These are phyloP conservation scores for Gonium pectorale DNA, from an alignment of 139 green algal species.

Conservation along the genomic window DNA sequence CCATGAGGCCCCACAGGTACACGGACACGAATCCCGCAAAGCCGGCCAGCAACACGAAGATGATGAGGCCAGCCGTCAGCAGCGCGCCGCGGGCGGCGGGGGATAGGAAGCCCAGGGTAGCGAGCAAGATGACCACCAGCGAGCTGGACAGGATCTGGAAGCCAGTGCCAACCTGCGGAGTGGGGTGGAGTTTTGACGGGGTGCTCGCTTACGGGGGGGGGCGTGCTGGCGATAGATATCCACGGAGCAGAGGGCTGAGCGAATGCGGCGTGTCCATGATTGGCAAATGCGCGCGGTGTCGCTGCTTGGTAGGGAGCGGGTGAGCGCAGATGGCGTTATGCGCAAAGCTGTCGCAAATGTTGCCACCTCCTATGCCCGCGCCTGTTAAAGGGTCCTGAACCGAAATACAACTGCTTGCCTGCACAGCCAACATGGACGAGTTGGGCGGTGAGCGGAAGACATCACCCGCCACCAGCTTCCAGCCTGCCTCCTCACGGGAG, in stretches of 20 bases:
- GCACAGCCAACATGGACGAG: constrained; percentile 76
- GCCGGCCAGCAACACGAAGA: constrained; percentile 87
- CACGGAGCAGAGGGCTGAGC: no score
- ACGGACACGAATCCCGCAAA: constrained; percentile 59
- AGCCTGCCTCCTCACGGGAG: constrained; percentile 91
- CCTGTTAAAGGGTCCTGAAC: no score
- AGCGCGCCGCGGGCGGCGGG: constrained; percentile 90
- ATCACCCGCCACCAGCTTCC: constrained; percentile 97
- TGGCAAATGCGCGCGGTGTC: no score
- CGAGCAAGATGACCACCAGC: constrained; percentile 90
- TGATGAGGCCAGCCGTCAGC: constrained; percentile 85
- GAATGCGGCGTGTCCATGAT: no score
- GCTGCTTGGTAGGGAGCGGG: no score
- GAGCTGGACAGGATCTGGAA: constrained; percentile 88
- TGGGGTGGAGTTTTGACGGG: no score
- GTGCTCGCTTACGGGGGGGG: no score
- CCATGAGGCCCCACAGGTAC: constrained; percentile 88
- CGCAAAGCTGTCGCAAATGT: no score
- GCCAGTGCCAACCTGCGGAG: constrained; percentile 80
- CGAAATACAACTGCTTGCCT: constrained; percentile 52
- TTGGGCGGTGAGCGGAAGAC: constrained; percentile 88
- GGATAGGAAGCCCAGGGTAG: constrained; percentile 94
- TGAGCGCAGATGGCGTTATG: no score
- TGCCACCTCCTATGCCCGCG: no score
- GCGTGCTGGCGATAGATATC: constrained; percentile 15